These are phyloP conservation scores for Agroathelia rolfsii DNA, from an alignment of 1,284 basidiomycete genomes.

Conservation along the genomic window DNA sequence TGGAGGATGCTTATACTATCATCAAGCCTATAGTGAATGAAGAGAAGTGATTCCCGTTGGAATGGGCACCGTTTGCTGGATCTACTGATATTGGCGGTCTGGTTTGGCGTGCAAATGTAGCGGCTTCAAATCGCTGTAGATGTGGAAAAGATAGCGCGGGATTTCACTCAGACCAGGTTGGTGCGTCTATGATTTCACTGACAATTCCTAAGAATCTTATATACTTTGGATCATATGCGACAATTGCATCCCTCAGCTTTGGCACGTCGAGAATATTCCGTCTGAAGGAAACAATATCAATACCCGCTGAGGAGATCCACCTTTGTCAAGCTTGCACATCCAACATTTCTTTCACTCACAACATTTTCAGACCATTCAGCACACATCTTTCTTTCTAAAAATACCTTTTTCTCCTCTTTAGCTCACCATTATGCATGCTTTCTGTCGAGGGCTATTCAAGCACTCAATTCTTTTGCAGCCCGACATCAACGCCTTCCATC, in stretches of 20 bases:
- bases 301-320: slow-evolving; percentile 28
- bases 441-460: slow-evolving; percentile 56
- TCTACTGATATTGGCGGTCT: slow-evolving; percentile 12
- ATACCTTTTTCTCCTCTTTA: slow-evolving; percentile 13
- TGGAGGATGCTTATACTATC: slow-evolving; percentile 42
- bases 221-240: slow-evolving; percentile 54
- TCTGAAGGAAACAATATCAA: slow-evolving; percentile 33
- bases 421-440: slow-evolving; percentile 57
- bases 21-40: slow-evolving; percentile 48
- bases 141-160: slow-evolving; percentile 51
- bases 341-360: slow-evolving; percentile 50
- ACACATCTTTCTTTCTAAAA: not conserved
- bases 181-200: slow-evolving; percentile 22
- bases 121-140: slow-evolving; percentile 55
- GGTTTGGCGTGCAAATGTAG: slow-evolving; percentile 55
- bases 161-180: slow-evolving; percentile 44
- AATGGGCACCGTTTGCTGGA: slow-evolving; percentile 29
- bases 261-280: slow-evolving; percentile 41
- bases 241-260: slow-evolving; percentile 58
- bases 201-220: slow-evolving; percentile 14
- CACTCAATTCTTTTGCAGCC: slow-evolving; percentile 40
- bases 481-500: slow-evolving; percentile 44
- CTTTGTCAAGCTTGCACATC: slow-evolving; percentile 37
- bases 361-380: slow-evolving; percentile 19
- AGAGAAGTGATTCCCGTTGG: slow-evolving; percentile 35